A percentile compares a stretch with the other conserved stretches of the same genome.
Evolutionary conservation across 306 rosid genomes (phyloP).

Genomic region (Rosa chinensis): DNA sequence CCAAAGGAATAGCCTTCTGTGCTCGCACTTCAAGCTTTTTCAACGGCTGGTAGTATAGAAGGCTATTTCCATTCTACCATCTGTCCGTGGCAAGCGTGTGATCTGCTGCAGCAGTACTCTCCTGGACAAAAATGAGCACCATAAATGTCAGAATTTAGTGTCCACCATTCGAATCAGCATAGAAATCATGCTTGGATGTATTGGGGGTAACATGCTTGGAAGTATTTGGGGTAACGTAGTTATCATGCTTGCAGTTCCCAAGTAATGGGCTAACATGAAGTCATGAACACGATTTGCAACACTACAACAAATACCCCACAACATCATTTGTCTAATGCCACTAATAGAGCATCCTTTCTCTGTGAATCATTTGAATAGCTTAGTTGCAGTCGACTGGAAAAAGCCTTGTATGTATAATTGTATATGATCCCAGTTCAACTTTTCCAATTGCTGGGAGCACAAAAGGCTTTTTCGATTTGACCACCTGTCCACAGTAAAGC

Average conservation of each 20-base stretch:
- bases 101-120: not conserved
- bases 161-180: not conserved
- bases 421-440: too few relatives aligned
- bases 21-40: not conserved
- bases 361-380: not conserved
- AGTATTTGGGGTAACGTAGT: not conserved
- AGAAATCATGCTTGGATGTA: not conserved
- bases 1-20: not conserved
- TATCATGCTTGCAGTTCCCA: not conserved
- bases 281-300: not conserved
- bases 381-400: not conserved
- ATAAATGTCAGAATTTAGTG: not conserved
- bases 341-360: not conserved
- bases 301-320: not conserved
- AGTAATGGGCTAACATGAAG: not conserved
- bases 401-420: too few relatives aligned
- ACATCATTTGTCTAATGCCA: not conserved
- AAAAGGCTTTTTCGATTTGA: too few relatives aligned
- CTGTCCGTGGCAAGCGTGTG: conserved; percentile 49
- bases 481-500: too few relatives aligned
- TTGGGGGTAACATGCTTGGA: not conserved
- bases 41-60: not conserved
- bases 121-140: not conserved
- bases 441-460: too few relatives aligned
- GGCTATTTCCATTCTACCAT: conserved; percentile 16